Base-by-base conservation (phyloP, 2,329 filamentous ascomycete genomes). In the Pseudogymnoascus sp. region DNA sequence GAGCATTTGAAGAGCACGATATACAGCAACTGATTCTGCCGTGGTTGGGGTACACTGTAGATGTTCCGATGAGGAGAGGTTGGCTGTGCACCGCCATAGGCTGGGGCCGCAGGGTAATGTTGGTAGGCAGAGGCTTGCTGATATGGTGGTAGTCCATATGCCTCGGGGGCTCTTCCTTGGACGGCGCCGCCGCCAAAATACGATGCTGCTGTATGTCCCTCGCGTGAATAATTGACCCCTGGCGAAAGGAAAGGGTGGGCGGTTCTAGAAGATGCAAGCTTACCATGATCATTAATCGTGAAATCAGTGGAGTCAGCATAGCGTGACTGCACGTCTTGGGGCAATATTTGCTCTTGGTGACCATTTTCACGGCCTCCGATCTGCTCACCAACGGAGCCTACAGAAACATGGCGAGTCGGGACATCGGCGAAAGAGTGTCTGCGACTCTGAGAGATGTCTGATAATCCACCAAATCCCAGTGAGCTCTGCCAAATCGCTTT, bases 1-100 rank as follows among this genome's bases (percentile, higher is more conserved):
- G 90, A 91, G 72, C 92, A 97, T 74, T 99, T 99, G 83, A 99
- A 99, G 6, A 93, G 85, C 14, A 99, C 93, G 60, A 99, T 88
- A 72, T 93, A 93, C 7, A 96, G 80, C 6, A 87, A 79, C 71
- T 91, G 88, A 65, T 84, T 87, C 67, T 83, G 81, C 57, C 82
- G 82, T 37, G 80, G 82, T 69, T 83, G 85, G 32, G 78, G 76
- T 70, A 86, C 79, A 58, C 79, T 79, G 67, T 86, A 87, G 70
- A 85, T 79, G 67, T 76, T 81, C 58, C 84, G 79, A 69, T 86
- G 84, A 6, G 85, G 84, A 12, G 85, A 87, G 7, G 81, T 74
- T 2, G 83, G 76, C 18, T 83, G 78, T 60, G 58, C 68, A 57
- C 62, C 65, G 34, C 64, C 59, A 60, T 68, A 72, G 58, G 69